Percentiles rank a stretch among this genome's conserved stretches.
Evolutionary conservation across 805 yeast species (phyloP).

Genomic region (Diddensiella transvaalensis): DNA sequence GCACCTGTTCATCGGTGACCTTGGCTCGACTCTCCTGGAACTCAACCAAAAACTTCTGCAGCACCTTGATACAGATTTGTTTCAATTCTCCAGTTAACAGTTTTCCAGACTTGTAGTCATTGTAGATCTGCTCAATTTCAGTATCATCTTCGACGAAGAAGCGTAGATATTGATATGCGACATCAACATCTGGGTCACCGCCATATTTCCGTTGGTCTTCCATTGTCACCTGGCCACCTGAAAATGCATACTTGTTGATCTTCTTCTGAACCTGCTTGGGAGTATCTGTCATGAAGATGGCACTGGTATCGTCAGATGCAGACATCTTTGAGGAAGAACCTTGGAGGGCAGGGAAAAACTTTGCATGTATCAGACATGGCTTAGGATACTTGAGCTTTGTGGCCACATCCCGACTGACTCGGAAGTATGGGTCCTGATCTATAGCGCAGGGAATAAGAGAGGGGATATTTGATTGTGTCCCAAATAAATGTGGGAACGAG

Average conservation of each 20-base stretch:
- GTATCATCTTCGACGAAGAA: slow-evolving; percentile 90
- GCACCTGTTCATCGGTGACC: slow-evolving; percentile 59
- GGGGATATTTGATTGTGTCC: slow-evolving; percentile 83
- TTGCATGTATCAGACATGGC: slow-evolving; percentile 89
- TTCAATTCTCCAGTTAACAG: slow-evolving; percentile 91
- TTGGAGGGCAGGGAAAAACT: slow-evolving; percentile 96
- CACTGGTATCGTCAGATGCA: slow-evolving; percentile 84
- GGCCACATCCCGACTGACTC: slow-evolving; percentile 97
- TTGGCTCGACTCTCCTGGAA: slow-evolving; percentile 77
- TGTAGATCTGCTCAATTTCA: slow-evolving; percentile 57
- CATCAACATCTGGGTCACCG: slow-evolving; percentile 94
- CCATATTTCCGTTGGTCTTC: slow-evolving; percentile 91
- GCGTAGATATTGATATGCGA: slow-evolving; percentile 86
- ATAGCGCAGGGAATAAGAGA: slow-evolving; percentile 98
- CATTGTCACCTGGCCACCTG: slow-evolving; percentile 83
- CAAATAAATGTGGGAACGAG: slow-evolving; percentile 91
- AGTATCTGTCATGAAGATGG: slow-evolving; percentile 94
- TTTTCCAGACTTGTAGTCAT: slow-evolving; percentile 73
- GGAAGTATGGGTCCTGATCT: slow-evolving; percentile 97
- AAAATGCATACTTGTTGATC: slow-evolving; percentile 92
- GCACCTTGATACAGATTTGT: slow-evolving; percentile 72
- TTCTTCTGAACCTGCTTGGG: slow-evolving; percentile 89
- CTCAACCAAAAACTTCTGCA: slow-evolving; percentile 71
- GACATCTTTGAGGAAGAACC: slow-evolving; percentile 97
- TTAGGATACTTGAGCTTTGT: slow-evolving; percentile 84